Base-by-base conservation (phyloP, 225 moss, liverwort and hornwort species). In the Sphagnum contortum region DNA sequence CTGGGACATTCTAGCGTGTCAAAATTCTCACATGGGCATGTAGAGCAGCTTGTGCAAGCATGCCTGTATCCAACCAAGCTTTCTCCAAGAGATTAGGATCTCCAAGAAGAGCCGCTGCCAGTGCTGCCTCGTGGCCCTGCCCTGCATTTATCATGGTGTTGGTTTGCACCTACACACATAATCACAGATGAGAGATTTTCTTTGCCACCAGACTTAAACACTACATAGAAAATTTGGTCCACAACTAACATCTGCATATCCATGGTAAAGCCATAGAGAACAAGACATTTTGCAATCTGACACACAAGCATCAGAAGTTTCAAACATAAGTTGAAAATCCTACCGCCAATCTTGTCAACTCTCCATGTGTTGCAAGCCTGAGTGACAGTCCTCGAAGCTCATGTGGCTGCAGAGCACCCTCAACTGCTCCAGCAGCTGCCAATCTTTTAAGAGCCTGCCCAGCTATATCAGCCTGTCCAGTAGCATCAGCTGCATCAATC, bases 401-500 rank as follows among this genome's bases (percentile, higher is more conserved):
- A 66, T 83, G 81, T 71, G 88, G 74, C 62, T 81, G 88, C 45
- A 98, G 87, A 59, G 90, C 93, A 50, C 90, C 93, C 72, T 89
- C 90, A 54, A 98, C 87, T 49, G 90, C 78, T 64, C 92, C 93
- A 62, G 96, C 96, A 66, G 93, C 93, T 70, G 96, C 92, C 52
- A 98, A 73, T 74, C 96, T 85, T 66, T 80, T 86, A 74, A 98
- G 66, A 44, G 93, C 85, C 74, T 98, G 93, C 55, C 85, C 76
- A 69, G 92, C 88, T 60, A 98, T 91, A 57, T 75, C 90, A 61
- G 76, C 74, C 75, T 93, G 96, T 63, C 88, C 96, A 57, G 93
- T 98, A 64, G 96, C 90, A 72, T 98, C 96, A 67, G 93, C 92
- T 73, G 96, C 96, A 81, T 98, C 96, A 69, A 93, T 93, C 63